These are phyloP conservation scores for Diaporthe sp. DNA, from an alignment of 2,329 filamentous ascomycete genomes.

Conservation along the genomic window DNA sequence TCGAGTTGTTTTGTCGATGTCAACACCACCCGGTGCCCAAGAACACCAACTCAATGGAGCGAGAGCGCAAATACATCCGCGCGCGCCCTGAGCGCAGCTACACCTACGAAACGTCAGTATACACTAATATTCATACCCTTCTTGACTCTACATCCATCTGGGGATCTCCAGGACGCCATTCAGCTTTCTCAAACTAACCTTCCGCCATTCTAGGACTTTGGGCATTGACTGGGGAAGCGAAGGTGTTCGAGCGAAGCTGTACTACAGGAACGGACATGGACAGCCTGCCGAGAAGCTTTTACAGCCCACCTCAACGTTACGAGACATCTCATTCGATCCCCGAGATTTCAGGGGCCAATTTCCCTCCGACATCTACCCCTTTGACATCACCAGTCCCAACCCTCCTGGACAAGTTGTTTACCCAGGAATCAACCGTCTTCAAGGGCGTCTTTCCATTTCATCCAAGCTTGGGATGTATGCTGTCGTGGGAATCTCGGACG, in stretches of 20 bases:
- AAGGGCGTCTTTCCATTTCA: background rate
- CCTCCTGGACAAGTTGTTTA: background rate
- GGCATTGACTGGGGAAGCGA: slow-evolving; percentile 17
- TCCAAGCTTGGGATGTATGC: slow-evolving; percentile 5
- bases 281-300: background rate
- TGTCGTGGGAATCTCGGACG: background rate
- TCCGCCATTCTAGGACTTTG: background rate
- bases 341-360: background rate
- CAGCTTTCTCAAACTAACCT: background rate
- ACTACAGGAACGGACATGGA: background rate
- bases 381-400: background rate
- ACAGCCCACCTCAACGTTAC: too few species aligned
- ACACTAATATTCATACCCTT: fast-evolving
- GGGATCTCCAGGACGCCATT: too few species aligned
- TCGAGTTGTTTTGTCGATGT: too few species aligned
- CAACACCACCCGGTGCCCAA: background rate
- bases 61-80: background rate
- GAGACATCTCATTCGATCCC: background rate
- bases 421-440: background rate
- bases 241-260: background rate
- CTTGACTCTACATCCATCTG: too few species aligned
- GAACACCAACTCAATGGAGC: background rate
- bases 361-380: background rate
- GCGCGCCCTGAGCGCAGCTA: background rate
- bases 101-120: background rate